Conservation (phyloP, 495 filamentous ascomycete species). For the Geopyxis carbonaria region DNA sequence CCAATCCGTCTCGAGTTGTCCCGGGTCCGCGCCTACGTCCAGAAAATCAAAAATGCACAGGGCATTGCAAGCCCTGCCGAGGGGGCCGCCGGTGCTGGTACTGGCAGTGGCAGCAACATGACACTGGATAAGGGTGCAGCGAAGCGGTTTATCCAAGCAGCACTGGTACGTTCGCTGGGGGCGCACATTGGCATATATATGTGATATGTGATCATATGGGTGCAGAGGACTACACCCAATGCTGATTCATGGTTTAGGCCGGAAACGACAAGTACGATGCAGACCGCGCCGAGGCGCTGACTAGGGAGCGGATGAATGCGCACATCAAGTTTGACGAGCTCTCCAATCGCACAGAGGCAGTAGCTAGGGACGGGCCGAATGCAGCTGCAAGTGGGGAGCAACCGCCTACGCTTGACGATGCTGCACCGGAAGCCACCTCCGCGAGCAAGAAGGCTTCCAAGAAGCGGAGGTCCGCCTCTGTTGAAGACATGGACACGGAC, state of each 20-base stretch:
- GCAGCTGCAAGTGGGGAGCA: conserved; percentile 26
- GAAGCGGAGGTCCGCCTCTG: conserved; percentile 28
- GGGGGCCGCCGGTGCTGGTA: conserved; percentile 32
- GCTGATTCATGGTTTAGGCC: conserved; percentile 27
- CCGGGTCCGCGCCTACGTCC: conserved; percentile 75
- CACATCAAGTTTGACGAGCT: conserved; percentile 32
- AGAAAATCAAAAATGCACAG: conserved; percentile 61
- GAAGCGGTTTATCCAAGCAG: conserved; percentile 60
- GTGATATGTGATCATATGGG: conserved; percentile 2
- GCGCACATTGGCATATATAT: too few species aligned
- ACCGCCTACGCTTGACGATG: too few species aligned
- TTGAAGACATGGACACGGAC: conserved; percentile 25
- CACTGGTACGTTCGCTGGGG: conserved; percentile 48
- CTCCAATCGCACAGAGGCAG: conserved; percentile 21
- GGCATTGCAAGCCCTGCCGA: conserved; percentile 36
- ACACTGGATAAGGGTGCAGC: conserved; percentile 67
- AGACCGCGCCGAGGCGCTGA: conserved; percentile 32
- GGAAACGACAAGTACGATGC: conserved; percentile 47
- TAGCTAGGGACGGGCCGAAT: conserved; percentile 19
- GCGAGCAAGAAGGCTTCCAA: conserved; percentile 33
- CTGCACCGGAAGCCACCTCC: conserved; percentile 29
- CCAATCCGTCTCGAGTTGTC: conserved; percentile 69
- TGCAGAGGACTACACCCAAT: conserved; percentile 14
- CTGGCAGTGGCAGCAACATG: too few species aligned
- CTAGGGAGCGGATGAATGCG: conserved; percentile 35